A percentile compares a stretch with the other conserved stretches of the same genome.
Conservation (phyloP, 1,284 basidiomycete species). For the Sporisorium iseilematis-ciliati region DNA sequence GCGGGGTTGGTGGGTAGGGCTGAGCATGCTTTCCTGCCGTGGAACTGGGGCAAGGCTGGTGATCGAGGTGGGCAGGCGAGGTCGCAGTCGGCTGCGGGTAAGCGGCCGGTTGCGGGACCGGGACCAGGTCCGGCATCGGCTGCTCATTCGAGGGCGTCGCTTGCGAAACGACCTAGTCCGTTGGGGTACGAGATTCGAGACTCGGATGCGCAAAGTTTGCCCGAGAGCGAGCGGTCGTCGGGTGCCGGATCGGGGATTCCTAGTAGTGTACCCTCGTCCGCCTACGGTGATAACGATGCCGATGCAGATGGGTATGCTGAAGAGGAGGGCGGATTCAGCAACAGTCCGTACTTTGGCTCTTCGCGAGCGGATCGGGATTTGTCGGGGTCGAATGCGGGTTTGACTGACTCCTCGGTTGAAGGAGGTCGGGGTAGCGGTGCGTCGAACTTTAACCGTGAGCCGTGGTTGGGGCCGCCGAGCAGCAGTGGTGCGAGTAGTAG, state of each 20-base stretch:
- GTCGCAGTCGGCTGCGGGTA: constrained; percentile 3
- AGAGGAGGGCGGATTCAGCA: constrained; percentile 28
- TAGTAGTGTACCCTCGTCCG: constrained; percentile 52
- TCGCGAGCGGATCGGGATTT: constrained; percentile 16
- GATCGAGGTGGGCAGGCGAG: constrained; percentile 5
- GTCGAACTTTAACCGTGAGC: constrained; percentile 9
- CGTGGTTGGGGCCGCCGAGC: constrained; percentile 40
- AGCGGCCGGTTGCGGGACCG: constrained; percentile 35
- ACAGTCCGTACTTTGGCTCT: constrained; percentile 42
- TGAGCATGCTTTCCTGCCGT: constrained; percentile 50
- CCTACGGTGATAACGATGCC: constrained; percentile 49
- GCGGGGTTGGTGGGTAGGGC: constrained; percentile 44
- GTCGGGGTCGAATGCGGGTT: constrained; percentile 15
- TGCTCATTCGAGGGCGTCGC: constrained; percentile 49
- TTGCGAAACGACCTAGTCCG: constrained; percentile 26
- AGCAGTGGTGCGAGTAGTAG: constrained; percentile 34
- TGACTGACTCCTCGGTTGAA: constrained; percentile 2
- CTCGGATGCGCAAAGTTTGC: constrained; percentile 42
- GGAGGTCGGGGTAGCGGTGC: no score
- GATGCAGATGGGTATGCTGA: constrained; percentile 36
- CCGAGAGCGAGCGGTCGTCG: constrained; percentile 47
- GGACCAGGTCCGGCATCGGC: constrained; percentile 55
- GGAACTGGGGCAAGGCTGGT: constrained; percentile 31
- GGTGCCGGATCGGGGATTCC: constrained; percentile 53
- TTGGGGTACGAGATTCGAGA: constrained; percentile 44